Conservation (phyloP, 2,329 filamentous ascomycete species). For the Ilyonectria destructans region DNA sequence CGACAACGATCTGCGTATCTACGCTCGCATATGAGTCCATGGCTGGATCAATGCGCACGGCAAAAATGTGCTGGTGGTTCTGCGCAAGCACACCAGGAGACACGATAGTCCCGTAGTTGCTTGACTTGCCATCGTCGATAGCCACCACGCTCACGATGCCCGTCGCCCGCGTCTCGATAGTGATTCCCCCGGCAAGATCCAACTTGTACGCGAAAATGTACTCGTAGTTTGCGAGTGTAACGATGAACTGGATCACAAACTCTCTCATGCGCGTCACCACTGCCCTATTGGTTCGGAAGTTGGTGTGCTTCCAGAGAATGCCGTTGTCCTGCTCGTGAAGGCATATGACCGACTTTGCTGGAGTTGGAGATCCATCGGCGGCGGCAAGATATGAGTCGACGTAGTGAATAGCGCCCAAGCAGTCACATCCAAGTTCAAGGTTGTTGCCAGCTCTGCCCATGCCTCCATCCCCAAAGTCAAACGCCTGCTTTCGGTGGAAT, state of each 20-base stretch:
- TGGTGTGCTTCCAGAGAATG: conserved; percentile 81
- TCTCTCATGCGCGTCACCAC: conserved; percentile 74
- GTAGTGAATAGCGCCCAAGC: conserved; percentile 77
- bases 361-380: conserved; percentile 67
- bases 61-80: conserved; percentile 82
- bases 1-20: conserved; percentile 65
- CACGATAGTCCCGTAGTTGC: conserved; percentile 74
- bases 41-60: conserved; percentile 75
- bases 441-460: conserved; percentile 79
- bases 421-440: conserved; percentile 79
- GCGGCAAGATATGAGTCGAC: conserved; percentile 72
- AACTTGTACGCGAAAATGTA: conserved; percentile 71
- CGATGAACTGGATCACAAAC: conserved; percentile 78
- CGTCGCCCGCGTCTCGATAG: conserved; percentile 76
- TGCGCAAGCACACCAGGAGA: conserved; percentile 76
- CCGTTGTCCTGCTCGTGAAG: conserved; percentile 81
- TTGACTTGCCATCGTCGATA: conserved; percentile 70
- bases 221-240: conserved; percentile 81
- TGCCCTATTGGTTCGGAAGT: conserved; percentile 75
- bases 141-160: conserved; percentile 76
- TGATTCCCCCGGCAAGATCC: conserved; percentile 74
- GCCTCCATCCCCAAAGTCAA: conserved; percentile 80
- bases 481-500: conserved; percentile 80
- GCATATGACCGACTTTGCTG: conserved; percentile 74
- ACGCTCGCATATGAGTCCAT: conserved; percentile 66